phyloP scores from a whole-genome alignment of 208 protist genomes.

The Entamoeba invadens region DNA sequence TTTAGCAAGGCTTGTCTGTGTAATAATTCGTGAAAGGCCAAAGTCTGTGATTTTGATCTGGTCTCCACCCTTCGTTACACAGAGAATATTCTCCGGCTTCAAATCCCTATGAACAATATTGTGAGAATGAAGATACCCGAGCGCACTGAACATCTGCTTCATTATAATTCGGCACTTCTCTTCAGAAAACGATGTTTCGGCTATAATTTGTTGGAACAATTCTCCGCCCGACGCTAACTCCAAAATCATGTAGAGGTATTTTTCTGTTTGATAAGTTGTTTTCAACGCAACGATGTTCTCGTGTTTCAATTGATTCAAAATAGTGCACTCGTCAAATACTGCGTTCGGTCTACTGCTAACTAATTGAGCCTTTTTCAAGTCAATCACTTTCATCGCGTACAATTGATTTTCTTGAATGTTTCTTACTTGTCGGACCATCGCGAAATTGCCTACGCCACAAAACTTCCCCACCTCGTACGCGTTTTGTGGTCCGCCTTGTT shows the following conservation, averaged over 20 bases:
- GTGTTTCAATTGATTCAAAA: not conserved
- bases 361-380: not conserved
- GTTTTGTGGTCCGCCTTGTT: not conserved
- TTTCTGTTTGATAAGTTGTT: not conserved
- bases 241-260: not conserved
- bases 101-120: not conserved
- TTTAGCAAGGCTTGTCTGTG: not conserved
- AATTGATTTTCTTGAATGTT: not conserved
- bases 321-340: not conserved
- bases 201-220: not conserved
- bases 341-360: not conserved
- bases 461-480: not conserved
- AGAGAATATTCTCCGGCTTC: not conserved
- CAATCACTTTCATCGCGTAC: not conserved
- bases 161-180: not conserved
- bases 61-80: not conserved
- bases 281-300: not conserved
- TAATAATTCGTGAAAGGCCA: not conserved
- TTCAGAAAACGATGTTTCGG: not conserved
- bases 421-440: not conserved
- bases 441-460: not conserved
- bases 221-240: not conserved
- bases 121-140: not conserved
- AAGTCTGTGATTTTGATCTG: not conserved
- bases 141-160: not conserved